These are phyloP conservation scores for Flaveria robusta DNA, from an alignment of 129 eudicot genomes.

Conservation along the genomic window DNA sequence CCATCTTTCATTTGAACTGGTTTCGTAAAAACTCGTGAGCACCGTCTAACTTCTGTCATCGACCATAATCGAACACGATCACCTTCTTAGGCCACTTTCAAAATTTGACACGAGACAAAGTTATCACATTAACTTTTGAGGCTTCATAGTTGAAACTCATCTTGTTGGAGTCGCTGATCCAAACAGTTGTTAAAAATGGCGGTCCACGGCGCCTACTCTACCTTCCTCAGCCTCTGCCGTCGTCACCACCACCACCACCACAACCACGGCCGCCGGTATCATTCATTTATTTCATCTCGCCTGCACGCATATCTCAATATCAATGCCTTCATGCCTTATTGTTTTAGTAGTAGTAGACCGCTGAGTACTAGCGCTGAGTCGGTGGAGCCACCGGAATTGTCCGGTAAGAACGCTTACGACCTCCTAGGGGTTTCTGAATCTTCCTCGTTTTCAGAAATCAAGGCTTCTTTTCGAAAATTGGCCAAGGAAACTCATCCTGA, in stretches of 20 bases:
- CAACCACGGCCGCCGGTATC: conserved; percentile 32
- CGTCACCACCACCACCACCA: conserved; percentile 33
- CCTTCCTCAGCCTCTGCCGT: conserved; percentile 32
- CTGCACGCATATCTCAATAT: conserved; percentile 24
- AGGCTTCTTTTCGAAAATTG: conserved; percentile 69
- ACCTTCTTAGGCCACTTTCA: too few relatives aligned
- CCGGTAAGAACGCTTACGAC: conserved; percentile 68
- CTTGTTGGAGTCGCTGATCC: conserved; percentile 18
- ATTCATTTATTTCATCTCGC: conserved; percentile 28
- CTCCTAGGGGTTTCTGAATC: conserved; percentile 67
- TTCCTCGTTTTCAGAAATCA: conserved; percentile 65
- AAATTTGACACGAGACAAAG: too few relatives aligned
- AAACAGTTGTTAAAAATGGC: conserved; percentile 42
- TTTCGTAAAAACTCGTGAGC: too few relatives aligned
- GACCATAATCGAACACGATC: too few relatives aligned
- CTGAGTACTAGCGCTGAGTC: conserved; percentile 55
- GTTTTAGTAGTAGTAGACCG: conserved; percentile 38
- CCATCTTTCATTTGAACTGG: too few relatives aligned
- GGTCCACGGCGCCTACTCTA: conserved; percentile 32
- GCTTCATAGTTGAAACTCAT: conserved; percentile 18
- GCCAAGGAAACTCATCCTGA: conserved; percentile 96
- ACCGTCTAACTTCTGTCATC: too few relatives aligned
- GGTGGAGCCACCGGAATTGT: conserved; percentile 49
- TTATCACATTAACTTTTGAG: background rate
- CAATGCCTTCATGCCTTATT: conserved; percentile 20